Base-by-base conservation (phyloP, 2,329 filamentous ascomycete genomes). In the Capronia coronata region DNA sequence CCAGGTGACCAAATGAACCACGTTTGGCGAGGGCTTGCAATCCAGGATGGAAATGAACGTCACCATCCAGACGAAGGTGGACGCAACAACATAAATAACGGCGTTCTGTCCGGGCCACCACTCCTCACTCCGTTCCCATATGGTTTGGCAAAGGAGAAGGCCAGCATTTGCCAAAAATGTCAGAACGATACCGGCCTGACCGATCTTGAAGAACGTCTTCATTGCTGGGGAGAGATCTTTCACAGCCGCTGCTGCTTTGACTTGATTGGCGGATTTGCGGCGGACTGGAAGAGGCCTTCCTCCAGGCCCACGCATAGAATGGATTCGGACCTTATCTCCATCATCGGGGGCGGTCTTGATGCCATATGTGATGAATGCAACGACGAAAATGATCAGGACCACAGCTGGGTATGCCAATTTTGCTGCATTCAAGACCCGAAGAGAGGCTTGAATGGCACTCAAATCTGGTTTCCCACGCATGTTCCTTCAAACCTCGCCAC, bases 11-110 rank as follows among this genome's bases (percentile, higher is more conserved):
- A 91, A 78, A 68, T 96, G 89, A 46, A 87, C 82, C 40, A 82
- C 73, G 43, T 84, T 90, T 0, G 93, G 93, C 10, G 86, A 86
- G 27, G 87, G 83, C 55, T 80, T 82, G 63, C 85, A 86, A 67
- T 96, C 90, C 62, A 94, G 76, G 49, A 97, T 78, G 23, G 89
- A 89, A 62, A 96, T 84, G 58, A 94, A 77, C 58, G 95, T 78
- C 59, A 95, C 83, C 43, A 86, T 77, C 71, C 94, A 93, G 56
- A 93, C 81, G 73, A 94, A 95, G 58, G 89, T 85, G 38, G 87
- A 84, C 47, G 84, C 87, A 49, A 87, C 79, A 56, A 94, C 75
- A 67, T 94, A 94, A 63, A 94, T 84, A 70, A 86, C 83, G 48
- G 79, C 78, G 59, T 80, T 76, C 70, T 93, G 80, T 48, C 86